These are phyloP conservation scores for Noccaea bulbosa DNA, from an alignment of 345 rosid genomes.

Conservation along the genomic window DNA sequence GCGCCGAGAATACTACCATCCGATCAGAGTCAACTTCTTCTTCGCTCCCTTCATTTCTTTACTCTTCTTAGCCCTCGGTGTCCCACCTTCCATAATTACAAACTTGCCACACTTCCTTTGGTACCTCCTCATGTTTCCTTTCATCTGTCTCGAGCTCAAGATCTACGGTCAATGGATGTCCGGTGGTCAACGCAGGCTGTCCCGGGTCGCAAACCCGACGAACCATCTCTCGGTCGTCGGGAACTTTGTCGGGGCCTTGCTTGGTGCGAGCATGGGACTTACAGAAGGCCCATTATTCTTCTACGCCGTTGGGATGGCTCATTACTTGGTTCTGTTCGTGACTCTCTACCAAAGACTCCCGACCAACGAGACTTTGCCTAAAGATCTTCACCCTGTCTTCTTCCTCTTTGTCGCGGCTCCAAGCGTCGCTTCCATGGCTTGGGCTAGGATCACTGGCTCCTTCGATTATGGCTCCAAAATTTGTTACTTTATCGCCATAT, in stretches of 20 bases:
- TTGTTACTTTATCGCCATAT: conserved; percentile 77
- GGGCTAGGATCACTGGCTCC: conserved; percentile 79
- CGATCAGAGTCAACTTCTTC: conserved; percentile 83
- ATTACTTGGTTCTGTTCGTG: conserved; percentile 74
- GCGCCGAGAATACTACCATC: conserved; percentile 84
- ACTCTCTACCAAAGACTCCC: conserved; percentile 90
- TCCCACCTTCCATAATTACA: conserved; percentile 54
- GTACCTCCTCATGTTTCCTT: conserved; percentile 81
- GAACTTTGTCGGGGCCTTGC: conserved; percentile 81
- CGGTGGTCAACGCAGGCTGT: conserved; percentile 79
- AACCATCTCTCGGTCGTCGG: conserved; percentile 83
- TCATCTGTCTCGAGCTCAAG: conserved; percentile 72
- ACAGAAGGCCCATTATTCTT: conserved; percentile 87
- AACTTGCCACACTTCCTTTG: conserved; percentile 56
- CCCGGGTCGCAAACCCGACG: conserved; percentile 83
- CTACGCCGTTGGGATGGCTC: conserved; percentile 80
- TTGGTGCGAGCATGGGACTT: conserved; percentile 82
- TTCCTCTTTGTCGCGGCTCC: conserved; percentile 89
- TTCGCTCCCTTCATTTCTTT: conserved; percentile 88
- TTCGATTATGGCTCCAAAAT: conserved; percentile 71
- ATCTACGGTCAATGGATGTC: conserved; percentile 97
- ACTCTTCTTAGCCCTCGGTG: conserved; percentile 72
- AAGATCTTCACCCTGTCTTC: conserved; percentile 88
- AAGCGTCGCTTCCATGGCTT: conserved; percentile 87
- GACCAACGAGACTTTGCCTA: conserved; percentile 75